A percentile compares a stretch with the other conserved stretches of the same genome.
Evolutionary conservation across 2,329 filamentous ascomycete genomes (phyloP).

Genomic region (Monosporascus sp.): DNA sequence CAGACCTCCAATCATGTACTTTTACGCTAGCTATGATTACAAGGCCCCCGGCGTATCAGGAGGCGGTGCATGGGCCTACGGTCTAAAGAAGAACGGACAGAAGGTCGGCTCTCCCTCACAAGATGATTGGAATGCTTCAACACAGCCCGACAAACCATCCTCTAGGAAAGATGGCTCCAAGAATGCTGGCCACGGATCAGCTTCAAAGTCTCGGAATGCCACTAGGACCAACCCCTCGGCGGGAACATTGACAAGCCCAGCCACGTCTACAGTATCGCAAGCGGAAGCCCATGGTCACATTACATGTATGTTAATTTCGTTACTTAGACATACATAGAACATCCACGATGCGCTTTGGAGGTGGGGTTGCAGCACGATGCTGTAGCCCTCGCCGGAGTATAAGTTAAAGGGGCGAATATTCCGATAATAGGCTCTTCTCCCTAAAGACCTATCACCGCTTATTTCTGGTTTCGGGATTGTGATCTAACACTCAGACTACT

Average conservation of each 20-base stretch:
- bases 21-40: background rate
- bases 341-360: no score
- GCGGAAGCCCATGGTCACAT: background rate
- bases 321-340: no score
- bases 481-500: background rate
- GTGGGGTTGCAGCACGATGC: no score
- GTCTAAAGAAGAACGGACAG: background rate
- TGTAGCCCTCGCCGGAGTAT: no score
- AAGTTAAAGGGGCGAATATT: no score
- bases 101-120: background rate
- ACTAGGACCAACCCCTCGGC: background rate
- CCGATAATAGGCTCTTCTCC: no score
- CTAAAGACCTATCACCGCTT: background rate
- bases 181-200: background rate
- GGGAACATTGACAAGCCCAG: background rate
- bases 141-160: background rate
- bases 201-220: background rate
- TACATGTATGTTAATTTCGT: background rate
- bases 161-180: background rate
- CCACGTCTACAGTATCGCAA: background rate
- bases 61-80: background rate
- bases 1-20: background rate
- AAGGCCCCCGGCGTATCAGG: background rate
- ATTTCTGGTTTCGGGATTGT: background rate
- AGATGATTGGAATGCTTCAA: background rate